A percentile compares a stretch with the other conserved stretches of the same genome.
Conservation (phyloP, 108 stramenopile genomes). For the Skeletonema menzelii region DNA sequence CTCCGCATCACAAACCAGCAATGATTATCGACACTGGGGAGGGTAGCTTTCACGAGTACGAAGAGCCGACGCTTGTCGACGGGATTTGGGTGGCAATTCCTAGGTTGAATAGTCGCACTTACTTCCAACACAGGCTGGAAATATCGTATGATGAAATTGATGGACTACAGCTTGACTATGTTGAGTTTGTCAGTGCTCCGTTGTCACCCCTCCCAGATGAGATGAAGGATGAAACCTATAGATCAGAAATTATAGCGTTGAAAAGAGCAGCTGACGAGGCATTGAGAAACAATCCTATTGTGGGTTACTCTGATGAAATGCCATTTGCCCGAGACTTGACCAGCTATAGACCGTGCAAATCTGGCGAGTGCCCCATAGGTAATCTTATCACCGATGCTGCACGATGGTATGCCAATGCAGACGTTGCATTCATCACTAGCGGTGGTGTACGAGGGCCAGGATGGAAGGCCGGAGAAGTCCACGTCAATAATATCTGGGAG, state of each 20-base stretch:
- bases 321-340: conserved; percentile 26
- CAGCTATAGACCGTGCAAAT: conserved; percentile 29
- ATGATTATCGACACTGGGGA: background rate
- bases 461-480: conserved; percentile 53
- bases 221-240: conserved; percentile 44
- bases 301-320: conserved; percentile 40
- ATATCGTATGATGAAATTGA: background rate
- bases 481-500: conserved; percentile 47
- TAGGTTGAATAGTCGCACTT: background rate
- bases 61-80: background rate
- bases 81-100: conserved; percentile 10
- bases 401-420: conserved; percentile 47
- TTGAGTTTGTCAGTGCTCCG: conserved; percentile 8
- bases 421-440: conserved; percentile 40
- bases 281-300: conserved; percentile 40
- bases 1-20: background rate
- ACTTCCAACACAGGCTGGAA: conserved; percentile 11
- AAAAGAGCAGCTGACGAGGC: conserved; percentile 42
- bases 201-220: conserved; percentile 23
- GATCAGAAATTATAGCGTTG: conserved; percentile 14
- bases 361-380: conserved; percentile 54
- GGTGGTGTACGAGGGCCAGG: conserved; percentile 46
- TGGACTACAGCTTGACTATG: conserved; percentile 6
- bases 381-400: conserved; percentile 57
- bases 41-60: background rate